A percentile compares a stretch with the other conserved stretches of the same genome.
Conservation (phyloP, 2,329 filamentous ascomycete species). For the Alternaria incomplexa region DNA sequence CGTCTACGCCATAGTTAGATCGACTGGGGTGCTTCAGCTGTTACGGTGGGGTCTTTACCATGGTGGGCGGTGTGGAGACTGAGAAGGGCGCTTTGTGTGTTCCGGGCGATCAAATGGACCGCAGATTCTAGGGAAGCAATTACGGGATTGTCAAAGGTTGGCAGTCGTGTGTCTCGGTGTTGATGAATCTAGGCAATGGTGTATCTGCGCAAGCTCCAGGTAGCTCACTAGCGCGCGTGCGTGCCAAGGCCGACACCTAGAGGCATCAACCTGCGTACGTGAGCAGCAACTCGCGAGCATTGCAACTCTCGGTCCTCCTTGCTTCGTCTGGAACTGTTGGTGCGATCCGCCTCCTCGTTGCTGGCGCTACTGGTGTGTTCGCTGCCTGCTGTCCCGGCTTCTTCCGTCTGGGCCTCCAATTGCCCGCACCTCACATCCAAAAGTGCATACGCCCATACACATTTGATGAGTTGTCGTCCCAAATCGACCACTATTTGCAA, state of each 20-base stretch:
- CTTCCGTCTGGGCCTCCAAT: conserved; percentile 32
- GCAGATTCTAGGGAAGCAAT: background rate
- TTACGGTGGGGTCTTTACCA: conserved; percentile 32
- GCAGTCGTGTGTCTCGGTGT: conserved; percentile 11
- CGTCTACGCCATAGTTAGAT: conserved; percentile 66
- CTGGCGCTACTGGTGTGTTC: background rate
- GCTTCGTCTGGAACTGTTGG: background rate
- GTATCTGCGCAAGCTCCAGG: conserved; percentile 37
- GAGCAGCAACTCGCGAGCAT: background rate
- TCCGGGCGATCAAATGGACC: background rate
- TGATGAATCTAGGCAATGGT: conserved; percentile 40
- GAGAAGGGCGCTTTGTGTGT: background rate
- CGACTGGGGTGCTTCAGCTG: conserved; percentile 3
- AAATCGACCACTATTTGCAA: conserved; percentile 36
- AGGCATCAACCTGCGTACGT: background rate
- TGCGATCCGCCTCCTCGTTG: background rate
- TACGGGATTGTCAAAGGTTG: background rate
- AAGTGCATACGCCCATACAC: conserved; percentile 37
- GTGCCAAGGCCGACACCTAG: conserved; percentile 13
- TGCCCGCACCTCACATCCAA: conserved; percentile 24
- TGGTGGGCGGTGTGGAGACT: conserved; percentile 20
- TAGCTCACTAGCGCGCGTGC: conserved; percentile 23
- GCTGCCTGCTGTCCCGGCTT: conserved; percentile 16
- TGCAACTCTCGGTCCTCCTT: background rate
- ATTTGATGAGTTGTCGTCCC: conserved; percentile 49